Base-by-base conservation (phyloP, 805 yeast species). In the Cephaloascus albidus region DNA sequence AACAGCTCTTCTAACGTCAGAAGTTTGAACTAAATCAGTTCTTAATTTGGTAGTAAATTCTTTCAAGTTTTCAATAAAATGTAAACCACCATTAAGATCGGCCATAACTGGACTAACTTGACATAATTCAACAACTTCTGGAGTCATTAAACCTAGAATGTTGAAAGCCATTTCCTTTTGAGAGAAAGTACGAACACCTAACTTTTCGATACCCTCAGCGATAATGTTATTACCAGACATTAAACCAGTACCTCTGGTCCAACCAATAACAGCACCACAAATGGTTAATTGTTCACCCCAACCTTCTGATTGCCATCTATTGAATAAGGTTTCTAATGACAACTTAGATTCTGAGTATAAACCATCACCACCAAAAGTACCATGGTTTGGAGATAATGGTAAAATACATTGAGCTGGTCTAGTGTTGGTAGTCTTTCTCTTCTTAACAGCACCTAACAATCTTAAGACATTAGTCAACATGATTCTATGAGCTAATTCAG, bases 211-310 rank as follows among this genome's bases (percentile, higher is more conserved):
- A 51, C 97, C 97, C 68, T 89, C 96, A 45, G 99, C 96, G 61
- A 93, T 86, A 60, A 87, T 83, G 71, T 93, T 93, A 76, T 93
- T 93, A 52, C 82, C 97, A 56, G 88, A 75, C 99, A 93, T 93
- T 58, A 93, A 80, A 58, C 99, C 99, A 43, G 99, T 93, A 65
- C 99, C 99, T 76, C 99, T 86, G 47, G 99, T 93, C 99, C 99
- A 93, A 61, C 99, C 99, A 63, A 93, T 93, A 50, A 93, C 76
- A 36, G 98, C 97, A 73, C 99, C 99, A 65, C 97, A 89, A 44
- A 93, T 72, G 43, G 97, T 93, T 68, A 93, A 79, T 70, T 85
- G 93, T 48, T 84, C 70, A 36, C 83, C 81, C 99, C 99, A 93
- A 43, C 88, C 84, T 73, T 93, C 99, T 36, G 98, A 89, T 65